Base-by-base conservation (phyloP, 2,329 filamentous ascomycete species). In the Diaporthe ampelina region DNA sequence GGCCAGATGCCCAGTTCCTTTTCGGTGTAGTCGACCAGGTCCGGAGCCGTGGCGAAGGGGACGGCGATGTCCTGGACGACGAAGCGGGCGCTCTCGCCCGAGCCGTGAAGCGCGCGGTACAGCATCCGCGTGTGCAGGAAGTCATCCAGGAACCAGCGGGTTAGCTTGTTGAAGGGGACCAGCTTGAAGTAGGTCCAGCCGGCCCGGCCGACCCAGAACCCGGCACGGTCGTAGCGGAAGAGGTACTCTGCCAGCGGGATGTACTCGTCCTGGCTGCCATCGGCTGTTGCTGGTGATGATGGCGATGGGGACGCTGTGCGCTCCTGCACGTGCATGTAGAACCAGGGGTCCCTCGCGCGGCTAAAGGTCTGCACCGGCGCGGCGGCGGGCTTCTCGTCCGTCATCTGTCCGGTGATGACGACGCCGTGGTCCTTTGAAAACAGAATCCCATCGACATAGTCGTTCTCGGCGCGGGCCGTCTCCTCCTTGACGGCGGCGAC, bases 401-500 rank as follows among this genome's bases (percentile, higher is more conserved):
- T 90, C 79, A 94, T 83, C 73, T 85, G 84, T 3, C 93, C 93
- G 8, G 89, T 90, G 81, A 94, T 88, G 76, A 95, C 83, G n/a
- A 93, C 90, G 35, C 92, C 92, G 77, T 90, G 89, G 76, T 87
- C 84, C 74, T 86, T 86, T 19, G 88, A 87, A 81, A 90, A 94
- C 73, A 94, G 82, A 69, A 94, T 94, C 29, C 92, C 93, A 78
- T 95, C 94, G 35, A 95, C 89, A 79, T 94, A 95, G 79, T 94
- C 93, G 77, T 89, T 89, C 56, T 81, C 83, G 13, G 81, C 79
- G 73, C 82, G 82, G 7, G 77, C 78, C 26, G 86, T 84, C 79
- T 87, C 87, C 68, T 87, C 83, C 58, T 86, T 81, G 26, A 94
- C 85, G 19, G 85, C 84, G 8, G 84, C 81, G 59, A 88, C 79